phyloP scores from a whole-genome alignment of 1,139 yeast species.

The Yamadazyma sp. region DNA sequence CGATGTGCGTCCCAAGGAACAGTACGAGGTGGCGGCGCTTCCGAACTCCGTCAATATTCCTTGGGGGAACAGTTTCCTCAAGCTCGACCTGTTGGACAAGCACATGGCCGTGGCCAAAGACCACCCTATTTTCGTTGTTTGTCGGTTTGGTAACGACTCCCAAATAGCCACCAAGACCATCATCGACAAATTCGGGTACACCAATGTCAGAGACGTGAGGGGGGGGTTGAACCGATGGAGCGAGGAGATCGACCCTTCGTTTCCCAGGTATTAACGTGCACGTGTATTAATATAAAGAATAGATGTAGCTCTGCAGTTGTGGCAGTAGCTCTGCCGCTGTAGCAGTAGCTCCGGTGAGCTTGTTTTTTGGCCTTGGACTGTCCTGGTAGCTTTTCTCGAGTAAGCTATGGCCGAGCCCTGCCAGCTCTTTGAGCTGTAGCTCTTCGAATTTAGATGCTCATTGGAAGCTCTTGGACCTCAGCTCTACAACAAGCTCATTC shows the following conservation, averaged over 20 bases:
- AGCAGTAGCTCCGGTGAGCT: too few species aligned
- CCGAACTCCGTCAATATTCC: constrained; percentile 66
- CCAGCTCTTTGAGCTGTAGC: too few species aligned
- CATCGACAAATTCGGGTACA: constrained; percentile 46
- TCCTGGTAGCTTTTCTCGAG: too few species aligned
- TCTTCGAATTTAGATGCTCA: too few species aligned
- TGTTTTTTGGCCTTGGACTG: too few species aligned
- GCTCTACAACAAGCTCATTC: constrained; percentile 1
- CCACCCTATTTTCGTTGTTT: constrained; percentile 50
- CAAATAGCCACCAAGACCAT: constrained; percentile 68
- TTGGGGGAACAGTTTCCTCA: constrained; percentile 47
- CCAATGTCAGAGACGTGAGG: constrained; percentile 60
- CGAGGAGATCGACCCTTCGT: constrained; percentile 51
- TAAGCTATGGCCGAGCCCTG: too few species aligned
- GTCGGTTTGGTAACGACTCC: constrained; percentile 92
- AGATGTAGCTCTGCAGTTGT: too few species aligned
- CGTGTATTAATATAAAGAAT: too few species aligned
- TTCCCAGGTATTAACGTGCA: constrained; percentile 67
- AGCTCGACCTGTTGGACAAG: constrained; percentile 26
- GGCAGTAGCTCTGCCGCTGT: too few species aligned
- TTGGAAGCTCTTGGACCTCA: too few species aligned
- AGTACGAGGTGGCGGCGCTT: constrained; percentile 65
- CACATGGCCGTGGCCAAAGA: constrained; percentile 24
- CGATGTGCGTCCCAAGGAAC: constrained; percentile 84
- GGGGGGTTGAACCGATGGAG: constrained; percentile 85